Evolutionary conservation across 1,284 basidiomycete genomes (phyloP).

Genomic region (Ustilago lituana): DNA sequence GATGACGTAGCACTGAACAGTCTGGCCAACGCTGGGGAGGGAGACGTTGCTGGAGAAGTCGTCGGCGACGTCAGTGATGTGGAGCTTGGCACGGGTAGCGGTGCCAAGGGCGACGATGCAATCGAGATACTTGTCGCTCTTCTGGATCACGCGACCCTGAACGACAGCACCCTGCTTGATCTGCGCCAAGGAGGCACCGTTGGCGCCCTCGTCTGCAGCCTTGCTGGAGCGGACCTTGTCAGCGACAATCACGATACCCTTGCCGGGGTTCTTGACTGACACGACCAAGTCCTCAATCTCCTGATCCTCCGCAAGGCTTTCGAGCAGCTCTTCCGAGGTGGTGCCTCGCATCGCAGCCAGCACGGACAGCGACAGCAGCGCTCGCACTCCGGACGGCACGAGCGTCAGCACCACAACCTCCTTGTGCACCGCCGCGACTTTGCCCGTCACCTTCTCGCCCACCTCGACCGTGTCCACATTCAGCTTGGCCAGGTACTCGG

Average conservation of each 20-base stretch:
- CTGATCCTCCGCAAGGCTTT: conserved; percentile 77
- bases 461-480: conserved; percentile 61
- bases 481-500: conserved; percentile 57
- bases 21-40: conserved; percentile 76
- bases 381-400: conserved; percentile 74
- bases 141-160: conserved; percentile 41
- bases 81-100: conserved; percentile 46
- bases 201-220: conserved; percentile 2
- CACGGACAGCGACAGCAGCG: conserved; percentile 84
- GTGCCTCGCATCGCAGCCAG: conserved; percentile 82
- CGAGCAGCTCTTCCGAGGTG: conserved; percentile 77
- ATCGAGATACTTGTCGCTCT: conserved; percentile 45
- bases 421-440: conserved; percentile 58
- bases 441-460: conserved; percentile 61
- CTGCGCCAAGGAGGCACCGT: conserved; percentile 9
- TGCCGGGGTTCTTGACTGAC: conserved; percentile 87
- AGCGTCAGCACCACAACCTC: conserved; percentile 63
- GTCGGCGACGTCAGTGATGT: conserved; percentile 78
- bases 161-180: conserved; percentile 41
- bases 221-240: conserved; percentile 39
- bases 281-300: conserved; percentile 82
- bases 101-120: conserved; percentile 42
- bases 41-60: conserved; percentile 73
- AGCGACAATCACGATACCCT: conserved; percentile 78
- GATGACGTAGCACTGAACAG: conserved; percentile 78